Conservation (phyloP, 371 early-diverging fungal species). For the Chytridium lagenaria region DNA sequence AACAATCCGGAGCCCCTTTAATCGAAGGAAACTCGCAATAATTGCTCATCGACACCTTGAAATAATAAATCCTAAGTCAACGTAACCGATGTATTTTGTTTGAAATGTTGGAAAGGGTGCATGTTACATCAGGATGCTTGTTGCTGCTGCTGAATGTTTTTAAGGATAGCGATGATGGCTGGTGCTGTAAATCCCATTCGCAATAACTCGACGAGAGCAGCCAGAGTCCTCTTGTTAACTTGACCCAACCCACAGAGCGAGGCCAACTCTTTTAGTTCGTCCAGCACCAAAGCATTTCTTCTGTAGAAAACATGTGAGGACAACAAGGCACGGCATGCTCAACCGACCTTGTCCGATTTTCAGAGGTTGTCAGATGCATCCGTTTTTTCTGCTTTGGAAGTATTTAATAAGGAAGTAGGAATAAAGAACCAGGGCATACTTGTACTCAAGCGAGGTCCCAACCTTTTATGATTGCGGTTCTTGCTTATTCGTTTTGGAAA, state of each 20-base stretch:
- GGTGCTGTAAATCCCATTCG: constrained; percentile 8
- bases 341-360: background rate
- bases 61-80: background rate
- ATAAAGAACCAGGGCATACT: too few relatives aligned
- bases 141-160: too few relatives aligned
- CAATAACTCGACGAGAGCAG: background rate
- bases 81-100: background rate
- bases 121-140: background rate
- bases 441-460: too few relatives aligned
- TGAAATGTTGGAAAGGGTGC: background rate
- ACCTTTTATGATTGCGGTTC: constrained; percentile 1
- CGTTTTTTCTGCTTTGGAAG: background rate
- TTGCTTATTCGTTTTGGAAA: constrained; percentile 4
- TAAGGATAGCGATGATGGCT: too few relatives aligned
- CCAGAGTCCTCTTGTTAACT: background rate
- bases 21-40: too few relatives aligned
- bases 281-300: background rate
- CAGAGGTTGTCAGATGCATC: background rate
- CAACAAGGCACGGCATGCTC: background rate
- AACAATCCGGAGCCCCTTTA: too few relatives aligned
- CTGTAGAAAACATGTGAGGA: background rate
- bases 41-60: too few relatives aligned
- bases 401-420: too few relatives aligned
- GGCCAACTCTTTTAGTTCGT: background rate
- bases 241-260: background rate